Evolutionary conservation across 2,329 filamentous ascomycete genomes (phyloP).

Genomic region (Trichoderma simmonsii): DNA sequence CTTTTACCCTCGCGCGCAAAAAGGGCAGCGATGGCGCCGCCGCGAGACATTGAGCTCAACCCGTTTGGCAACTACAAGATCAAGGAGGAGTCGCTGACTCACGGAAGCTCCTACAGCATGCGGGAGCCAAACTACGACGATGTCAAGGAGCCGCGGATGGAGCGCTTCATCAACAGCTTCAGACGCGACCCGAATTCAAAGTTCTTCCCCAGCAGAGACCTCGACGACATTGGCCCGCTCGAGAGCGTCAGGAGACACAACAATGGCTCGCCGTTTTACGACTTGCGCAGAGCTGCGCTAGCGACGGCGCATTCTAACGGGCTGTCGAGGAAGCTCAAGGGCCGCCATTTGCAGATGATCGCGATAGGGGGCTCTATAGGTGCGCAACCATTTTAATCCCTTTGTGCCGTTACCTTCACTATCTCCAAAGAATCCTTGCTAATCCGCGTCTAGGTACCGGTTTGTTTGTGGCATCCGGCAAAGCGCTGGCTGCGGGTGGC

Average conservation of each 20-base stretch:
- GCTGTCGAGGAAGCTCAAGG: conserved; percentile 74
- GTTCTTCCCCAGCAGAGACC: conserved; percentile 45
- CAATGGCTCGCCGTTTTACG: conserved; percentile 50
- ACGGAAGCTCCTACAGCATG: conserved; percentile 51
- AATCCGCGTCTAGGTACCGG: conserved; percentile 59
- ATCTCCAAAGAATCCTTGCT: neutral
- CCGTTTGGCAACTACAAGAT: conserved; percentile 55
- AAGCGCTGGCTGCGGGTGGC: conserved; percentile 67
- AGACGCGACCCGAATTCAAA: conserved; percentile 54
- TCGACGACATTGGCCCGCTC: conserved; percentile 24
- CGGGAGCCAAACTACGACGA: conserved; percentile 48
- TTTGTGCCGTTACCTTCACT: neutral
- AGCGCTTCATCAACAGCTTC: conserved; percentile 59
- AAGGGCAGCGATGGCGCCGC: conserved; percentile 36
- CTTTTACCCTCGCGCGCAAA: neutral
- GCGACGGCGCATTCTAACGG: conserved; percentile 70
- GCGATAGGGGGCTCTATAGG: conserved; percentile 91
- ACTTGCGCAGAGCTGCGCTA: conserved; percentile 57
- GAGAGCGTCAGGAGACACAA: conserved; percentile 25
- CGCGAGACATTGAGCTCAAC: conserved; percentile 52
- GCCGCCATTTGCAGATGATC: conserved; percentile 93
- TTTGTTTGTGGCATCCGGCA: conserved; percentile 80
- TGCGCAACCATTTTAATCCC: conserved; percentile 29
- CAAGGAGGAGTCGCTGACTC: conserved; percentile 55
- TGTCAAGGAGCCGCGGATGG: conserved; percentile 33